phyloP scores from a whole-genome alignment of 129 eudicot genomes.

The Glebionis coronaria region DNA sequence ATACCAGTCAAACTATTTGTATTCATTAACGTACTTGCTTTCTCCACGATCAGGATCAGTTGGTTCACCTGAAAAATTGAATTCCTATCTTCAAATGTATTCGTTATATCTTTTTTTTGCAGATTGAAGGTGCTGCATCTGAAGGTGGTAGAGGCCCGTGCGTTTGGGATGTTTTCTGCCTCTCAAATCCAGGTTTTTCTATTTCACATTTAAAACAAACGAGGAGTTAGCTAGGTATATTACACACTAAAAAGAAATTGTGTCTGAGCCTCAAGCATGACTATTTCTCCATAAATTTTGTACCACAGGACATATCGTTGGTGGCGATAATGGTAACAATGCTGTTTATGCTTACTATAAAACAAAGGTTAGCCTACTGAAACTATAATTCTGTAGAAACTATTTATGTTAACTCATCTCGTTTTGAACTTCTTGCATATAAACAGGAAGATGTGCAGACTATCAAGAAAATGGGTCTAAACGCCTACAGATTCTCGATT shows the following conservation, averaged over 20 bases:
- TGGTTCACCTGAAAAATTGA: background rate
- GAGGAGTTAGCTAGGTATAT: background rate
- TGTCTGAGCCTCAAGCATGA: too few relatives aligned
- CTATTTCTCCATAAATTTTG: background rate
- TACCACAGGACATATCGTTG: too few relatives aligned
- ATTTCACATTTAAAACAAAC: background rate
- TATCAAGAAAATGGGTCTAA: slow-evolving; percentile 31
- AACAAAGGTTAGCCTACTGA: slow-evolving; percentile 25
- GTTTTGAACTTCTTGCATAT: background rate
- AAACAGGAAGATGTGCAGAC: slow-evolving; percentile 34
- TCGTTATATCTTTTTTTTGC: background rate
- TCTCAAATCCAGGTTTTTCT: slow-evolving; percentile 28
- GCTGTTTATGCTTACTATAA: slow-evolving; percentile 22
- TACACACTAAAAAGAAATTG: background rate
- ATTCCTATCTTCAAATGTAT: background rate
- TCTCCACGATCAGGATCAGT: background rate
- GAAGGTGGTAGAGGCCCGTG: slow-evolving; percentile 42
- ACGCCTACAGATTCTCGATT: too few relatives aligned
- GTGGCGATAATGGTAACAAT: slow-evolving; percentile 30
- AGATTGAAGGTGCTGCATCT: slow-evolving; percentile 46
- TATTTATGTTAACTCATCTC: background rate
- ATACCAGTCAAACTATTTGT: too few relatives aligned
- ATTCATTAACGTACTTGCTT: too few relatives aligned
- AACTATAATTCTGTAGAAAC: background rate
- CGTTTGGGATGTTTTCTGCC: slow-evolving; percentile 43